Evolutionary conservation across 2,329 filamentous ascomycete genomes (phyloP).

Genomic region (Tolypocladium endophyticum): DNA sequence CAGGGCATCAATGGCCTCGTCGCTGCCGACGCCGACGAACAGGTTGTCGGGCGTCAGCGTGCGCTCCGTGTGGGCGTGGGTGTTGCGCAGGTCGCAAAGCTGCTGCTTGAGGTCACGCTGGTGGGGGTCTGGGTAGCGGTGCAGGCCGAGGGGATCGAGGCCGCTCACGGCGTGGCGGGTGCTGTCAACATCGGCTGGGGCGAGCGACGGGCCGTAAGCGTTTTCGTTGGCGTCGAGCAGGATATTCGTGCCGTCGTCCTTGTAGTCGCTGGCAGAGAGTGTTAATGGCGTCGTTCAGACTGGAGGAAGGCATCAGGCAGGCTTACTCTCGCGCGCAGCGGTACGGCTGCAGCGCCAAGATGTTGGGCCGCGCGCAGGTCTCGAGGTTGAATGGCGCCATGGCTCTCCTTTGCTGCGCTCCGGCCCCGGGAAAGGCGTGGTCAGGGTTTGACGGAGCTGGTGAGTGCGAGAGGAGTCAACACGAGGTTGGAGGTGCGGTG

Average conservation of each 20-base stretch:
- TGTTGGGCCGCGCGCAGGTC: constrained; percentile 67
- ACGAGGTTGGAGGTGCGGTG: not conserved
- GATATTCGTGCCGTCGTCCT: constrained; percentile 92
- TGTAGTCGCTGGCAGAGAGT: constrained; percentile 67
- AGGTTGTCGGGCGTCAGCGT: constrained; percentile 69
- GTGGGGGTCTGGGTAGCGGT: constrained; percentile 96
- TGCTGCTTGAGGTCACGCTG: constrained; percentile 77
- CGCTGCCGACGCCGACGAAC: constrained; percentile 90
- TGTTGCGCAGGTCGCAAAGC: constrained; percentile 81
- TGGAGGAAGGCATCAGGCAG: constrained; percentile 2
- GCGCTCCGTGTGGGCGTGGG: constrained; percentile 66
- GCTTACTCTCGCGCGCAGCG: constrained; percentile 72
- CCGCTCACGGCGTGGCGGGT: constrained; percentile 25
- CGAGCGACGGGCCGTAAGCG: constrained; percentile 76
- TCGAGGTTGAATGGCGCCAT: constrained; percentile 62
- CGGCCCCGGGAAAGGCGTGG: not conserved
- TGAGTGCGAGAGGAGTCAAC: not conserved
- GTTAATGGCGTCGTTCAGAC: not conserved
- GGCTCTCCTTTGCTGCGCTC: not conserved
- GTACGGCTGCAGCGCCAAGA: constrained; percentile 66
- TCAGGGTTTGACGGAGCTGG: not conserved
- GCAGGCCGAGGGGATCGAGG: constrained; percentile 67
- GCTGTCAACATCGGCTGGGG: constrained; percentile 34
- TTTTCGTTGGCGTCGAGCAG: constrained; percentile 98
- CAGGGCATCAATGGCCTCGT: constrained; percentile 93